A percentile compares a stretch with the other conserved stretches of the same genome.
phyloP scores from a whole-genome alignment of 495 filamentous ascomycete genomes.

The Aspergillus mulundensis region DNA sequence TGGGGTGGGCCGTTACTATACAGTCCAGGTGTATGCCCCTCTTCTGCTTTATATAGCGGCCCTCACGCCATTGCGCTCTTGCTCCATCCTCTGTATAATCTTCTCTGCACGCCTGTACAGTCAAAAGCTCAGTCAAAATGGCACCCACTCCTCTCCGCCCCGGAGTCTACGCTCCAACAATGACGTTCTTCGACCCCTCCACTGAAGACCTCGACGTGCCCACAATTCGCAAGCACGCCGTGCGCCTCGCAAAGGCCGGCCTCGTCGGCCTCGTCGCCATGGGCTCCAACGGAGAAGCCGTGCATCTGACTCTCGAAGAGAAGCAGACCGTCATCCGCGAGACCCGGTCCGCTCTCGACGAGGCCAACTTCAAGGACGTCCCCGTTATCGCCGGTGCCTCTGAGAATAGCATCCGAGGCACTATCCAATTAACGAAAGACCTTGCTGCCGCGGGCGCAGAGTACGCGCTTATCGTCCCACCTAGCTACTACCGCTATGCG shows the following conservation, averaged over 20 bases:
- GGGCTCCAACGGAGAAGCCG: slow-evolving; percentile 88
- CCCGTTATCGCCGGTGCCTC: slow-evolving; percentile 78
- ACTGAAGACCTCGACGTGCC: slow-evolving; percentile 82
- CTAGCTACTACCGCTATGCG: slow-evolving; percentile 76
- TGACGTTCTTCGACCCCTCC: slow-evolving; percentile 81
- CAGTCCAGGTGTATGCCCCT: background rate
- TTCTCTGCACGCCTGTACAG: background rate
- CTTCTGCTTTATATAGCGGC: slow-evolving; percentile 1
- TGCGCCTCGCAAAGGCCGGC: slow-evolving; percentile 75
- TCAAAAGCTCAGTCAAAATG: slow-evolving; percentile 3
- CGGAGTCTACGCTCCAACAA: slow-evolving; percentile 85
- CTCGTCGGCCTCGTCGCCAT: slow-evolving; percentile 81
- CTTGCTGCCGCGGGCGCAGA: slow-evolving; percentile 69
- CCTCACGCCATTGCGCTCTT: background rate
- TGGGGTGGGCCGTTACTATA: slow-evolving; percentile 8
- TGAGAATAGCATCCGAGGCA: slow-evolving; percentile 73
- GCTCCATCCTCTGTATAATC: background rate
- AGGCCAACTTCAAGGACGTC: slow-evolving; percentile 69
- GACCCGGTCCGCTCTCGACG: slow-evolving; percentile 77
- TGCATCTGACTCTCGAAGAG: slow-evolving; percentile 73
- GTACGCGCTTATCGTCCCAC: slow-evolving; percentile 72
- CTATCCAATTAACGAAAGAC: slow-evolving; percentile 68
- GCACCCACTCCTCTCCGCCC: slow-evolving; percentile 61
- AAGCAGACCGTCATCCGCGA: slow-evolving; percentile 71
- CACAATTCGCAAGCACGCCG: slow-evolving; percentile 72